Evolutionary conservation across 257 asterid genomes (phyloP).

Genomic region (Nyctanthes arbortristis): DNA sequence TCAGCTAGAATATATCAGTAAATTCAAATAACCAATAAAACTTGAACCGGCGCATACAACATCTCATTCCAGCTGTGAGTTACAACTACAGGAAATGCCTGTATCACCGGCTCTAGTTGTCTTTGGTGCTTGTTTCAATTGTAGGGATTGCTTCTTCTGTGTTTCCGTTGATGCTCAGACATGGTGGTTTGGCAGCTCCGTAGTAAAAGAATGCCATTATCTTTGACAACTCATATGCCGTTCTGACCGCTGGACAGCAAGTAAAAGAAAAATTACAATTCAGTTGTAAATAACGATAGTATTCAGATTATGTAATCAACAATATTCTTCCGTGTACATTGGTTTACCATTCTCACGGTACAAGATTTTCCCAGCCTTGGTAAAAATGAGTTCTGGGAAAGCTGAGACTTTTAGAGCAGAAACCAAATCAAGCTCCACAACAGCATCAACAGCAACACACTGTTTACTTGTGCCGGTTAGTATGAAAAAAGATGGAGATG

Average conservation of each 20-base stretch:
- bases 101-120: neutral
- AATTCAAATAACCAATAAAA: neutral
- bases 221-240: conserved; percentile 86
- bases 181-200: conserved; percentile 91
- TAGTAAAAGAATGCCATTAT: conserved; percentile 90
- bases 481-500: conserved; percentile 16
- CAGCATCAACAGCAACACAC: conserved; percentile 93
- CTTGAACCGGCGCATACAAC: neutral
- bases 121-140: conserved; percentile 18
- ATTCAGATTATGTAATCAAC: too few relatives aligned
- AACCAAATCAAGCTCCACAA: conserved; percentile 67
- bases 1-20: too few relatives aligned
- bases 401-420: conserved; percentile 68
- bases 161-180: conserved; percentile 40
- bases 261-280: conserved; percentile 1
- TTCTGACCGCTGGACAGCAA: conserved; percentile 52
- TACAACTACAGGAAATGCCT: neutral
- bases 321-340: neutral
- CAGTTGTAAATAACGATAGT: neutral
- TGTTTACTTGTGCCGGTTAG: conserved; percentile 36
- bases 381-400: conserved; percentile 89
- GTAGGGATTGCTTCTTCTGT: conserved; percentile 65
- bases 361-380: conserved; percentile 76
- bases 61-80: neutral
- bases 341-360: conserved; percentile 84